Conservation (phyloP, 2,329 filamentous ascomycete genomes). For the Pseudonectria foliicola region DNA sequence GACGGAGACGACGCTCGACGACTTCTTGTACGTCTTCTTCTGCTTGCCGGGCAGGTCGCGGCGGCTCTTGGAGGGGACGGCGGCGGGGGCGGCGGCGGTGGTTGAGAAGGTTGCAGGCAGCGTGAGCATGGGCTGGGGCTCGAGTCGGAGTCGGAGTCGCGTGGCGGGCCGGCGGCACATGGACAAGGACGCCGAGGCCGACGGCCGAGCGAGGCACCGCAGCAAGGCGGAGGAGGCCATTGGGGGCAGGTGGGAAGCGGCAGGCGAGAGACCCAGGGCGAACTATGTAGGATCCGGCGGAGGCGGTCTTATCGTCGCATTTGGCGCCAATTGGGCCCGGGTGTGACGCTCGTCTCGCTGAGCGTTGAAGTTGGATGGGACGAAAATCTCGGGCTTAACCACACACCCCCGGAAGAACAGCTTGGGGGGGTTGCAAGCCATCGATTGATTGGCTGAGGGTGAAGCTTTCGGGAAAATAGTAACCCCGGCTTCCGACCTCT, state of each 20-base stretch:
- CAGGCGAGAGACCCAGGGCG: slow-evolving; percentile 2
- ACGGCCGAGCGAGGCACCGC: slow-evolving; percentile 35
- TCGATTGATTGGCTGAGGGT: slow-evolving; percentile 13
- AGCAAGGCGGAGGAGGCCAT: slow-evolving; percentile 36
- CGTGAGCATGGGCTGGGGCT: slow-evolving; percentile 25
- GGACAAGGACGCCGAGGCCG: slow-evolving; percentile 20
- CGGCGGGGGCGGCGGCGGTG: slow-evolving; percentile 20
- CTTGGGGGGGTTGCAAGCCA: slow-evolving; percentile 1
- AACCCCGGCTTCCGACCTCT: slow-evolving; percentile 19
- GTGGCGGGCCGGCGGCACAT: no score
- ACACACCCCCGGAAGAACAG: slow-evolving; percentile 15
- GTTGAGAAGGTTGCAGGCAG: slow-evolving; percentile 37
- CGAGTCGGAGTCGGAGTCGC: no score
- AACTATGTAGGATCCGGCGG: slow-evolving; percentile 1
- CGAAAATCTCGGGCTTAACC: slow-evolving; percentile 24
- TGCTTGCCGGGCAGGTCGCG: slow-evolving; percentile 30
- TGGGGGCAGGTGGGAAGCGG: slow-evolving; percentile 5
- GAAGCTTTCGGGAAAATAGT: slow-evolving; percentile 16
- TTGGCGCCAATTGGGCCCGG: slow-evolving; percentile 23
- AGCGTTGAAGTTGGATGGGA: slow-evolving; percentile 18
- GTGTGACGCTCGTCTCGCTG: slow-evolving; percentile 16
- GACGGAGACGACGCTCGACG: slow-evolving; percentile 32
- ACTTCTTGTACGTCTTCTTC: slow-evolving; percentile 48
- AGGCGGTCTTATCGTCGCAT: slow-evolving; percentile 17
- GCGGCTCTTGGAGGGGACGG: slow-evolving; percentile 28